Evolutionary conservation across 768 basidiomycete genomes (phyloP), one percentile per base, ranked within the genome.

Genomic region (Cyathus striatus): DNA sequence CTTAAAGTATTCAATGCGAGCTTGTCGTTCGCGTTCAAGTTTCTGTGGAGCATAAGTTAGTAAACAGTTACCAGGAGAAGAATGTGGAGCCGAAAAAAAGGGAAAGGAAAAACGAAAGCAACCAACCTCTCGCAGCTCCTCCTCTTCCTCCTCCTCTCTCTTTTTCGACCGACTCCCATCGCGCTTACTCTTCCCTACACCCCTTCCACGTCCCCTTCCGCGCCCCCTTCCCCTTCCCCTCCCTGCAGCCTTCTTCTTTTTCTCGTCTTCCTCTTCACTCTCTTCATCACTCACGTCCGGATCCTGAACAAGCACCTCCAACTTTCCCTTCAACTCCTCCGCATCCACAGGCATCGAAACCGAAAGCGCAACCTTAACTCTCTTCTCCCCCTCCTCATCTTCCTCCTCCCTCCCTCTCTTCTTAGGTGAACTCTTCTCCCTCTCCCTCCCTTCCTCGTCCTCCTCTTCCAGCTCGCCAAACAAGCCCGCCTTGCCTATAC

Each of bases 1-100:
- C 45, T 67, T 68, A 58, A 79, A 79, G 50, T 78, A 81, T 32
- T 75, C 74, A 30, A 76, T 43, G 20, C 76, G 70, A 4, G 65
- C 78, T 44, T 68, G 65, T n/a, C 75, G 71, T 36, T 74, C 73
- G 10, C 42, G 17, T 34, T 43, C 20, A 14, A 43, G 7, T 30
- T 26, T 22, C 40, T 41, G 18, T 36, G 7, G 10, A 7, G 35
- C 9, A n/a, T 30, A 30, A 30, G 27, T 9, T 30, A 30, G 9
- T n/a, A 30, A 18, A 6, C 17, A 7, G 10, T 36, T 18, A 36
- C 20, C 9, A 18, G 17, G 6, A 36, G 12, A 6, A 36, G 10
- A 18, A 10, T 6, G 20, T 9, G 17, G 12, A 10, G 17, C 10
- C 6, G 35, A 7, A 36, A 18, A 36, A 36, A 36, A 18, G 20